These are phyloP conservation scores for Aspergillus vadensis DNA, from an alignment of 2,329 filamentous ascomycete genomes.

Conservation along the genomic window DNA sequence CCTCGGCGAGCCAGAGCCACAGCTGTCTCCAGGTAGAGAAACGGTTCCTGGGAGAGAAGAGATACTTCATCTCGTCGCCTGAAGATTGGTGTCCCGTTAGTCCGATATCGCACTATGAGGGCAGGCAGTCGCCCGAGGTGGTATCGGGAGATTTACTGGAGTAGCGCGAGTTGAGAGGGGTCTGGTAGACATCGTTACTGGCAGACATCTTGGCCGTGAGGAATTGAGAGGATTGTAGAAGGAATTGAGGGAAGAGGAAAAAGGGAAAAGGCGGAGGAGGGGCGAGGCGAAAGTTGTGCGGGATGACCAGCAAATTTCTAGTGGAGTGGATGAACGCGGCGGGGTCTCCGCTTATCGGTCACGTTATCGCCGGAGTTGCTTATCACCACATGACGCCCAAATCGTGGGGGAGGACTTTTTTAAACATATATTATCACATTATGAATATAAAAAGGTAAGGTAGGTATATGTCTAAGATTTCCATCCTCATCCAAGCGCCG, in stretches of 20 bases:
- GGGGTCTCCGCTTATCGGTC: conserved; percentile 41
- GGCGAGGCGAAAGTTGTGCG: conserved; percentile 25
- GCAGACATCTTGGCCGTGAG: conserved; percentile 36
- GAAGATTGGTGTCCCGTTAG: conserved; percentile 24
- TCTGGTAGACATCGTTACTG: conserved; percentile 62
- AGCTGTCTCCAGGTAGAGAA: conserved; percentile 80
- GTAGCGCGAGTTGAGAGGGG: conserved; percentile 71
- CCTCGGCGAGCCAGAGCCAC: conserved; percentile 82
- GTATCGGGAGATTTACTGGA: conserved; percentile 52
- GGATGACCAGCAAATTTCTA: conserved; percentile 33
- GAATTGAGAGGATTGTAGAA: conserved; percentile 19
- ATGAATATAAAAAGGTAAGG: not conserved
- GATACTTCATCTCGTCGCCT: conserved; percentile 68
- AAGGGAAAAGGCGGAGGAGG: conserved; percentile 11
- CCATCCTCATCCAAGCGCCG: conserved; percentile 40
- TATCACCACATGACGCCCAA: conserved; percentile 27
- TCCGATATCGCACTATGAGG: conserved; percentile 4
- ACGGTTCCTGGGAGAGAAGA: conserved; percentile 77
- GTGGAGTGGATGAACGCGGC: conserved; percentile 23
- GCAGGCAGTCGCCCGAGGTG: not conserved
- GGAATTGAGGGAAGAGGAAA: conserved; percentile 25
- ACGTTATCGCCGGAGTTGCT: conserved; percentile 37
- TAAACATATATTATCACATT: not conserved
- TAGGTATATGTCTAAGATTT: not conserved
- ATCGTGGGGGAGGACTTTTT: not conserved